Percentiles rank a stretch among this genome's conserved stretches.
Evolutionary conservation across 2,329 filamentous ascomycete genomes (phyloP).

Genomic region (Aureobasidium vineae): DNA sequence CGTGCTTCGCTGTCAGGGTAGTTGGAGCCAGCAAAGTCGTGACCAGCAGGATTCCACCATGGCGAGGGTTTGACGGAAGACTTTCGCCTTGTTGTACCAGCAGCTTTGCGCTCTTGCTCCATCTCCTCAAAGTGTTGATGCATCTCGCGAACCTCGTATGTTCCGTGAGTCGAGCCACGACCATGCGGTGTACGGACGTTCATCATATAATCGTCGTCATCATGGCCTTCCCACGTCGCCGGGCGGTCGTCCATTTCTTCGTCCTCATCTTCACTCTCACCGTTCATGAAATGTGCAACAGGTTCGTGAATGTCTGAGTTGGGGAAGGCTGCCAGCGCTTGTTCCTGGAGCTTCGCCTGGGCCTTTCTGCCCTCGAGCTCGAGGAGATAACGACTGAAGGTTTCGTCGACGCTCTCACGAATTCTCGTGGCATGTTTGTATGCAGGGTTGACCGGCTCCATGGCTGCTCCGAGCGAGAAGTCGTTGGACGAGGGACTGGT

Average conservation of each 20-base stretch:
- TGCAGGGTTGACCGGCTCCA: slow-evolving; percentile 40
- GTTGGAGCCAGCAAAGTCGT: slow-evolving; percentile 27
- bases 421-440: slow-evolving; percentile 56
- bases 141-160: slow-evolving; percentile 79
- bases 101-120: slow-evolving; percentile 51
- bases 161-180: slow-evolving; percentile 61
- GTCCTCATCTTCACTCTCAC: slow-evolving; percentile 46
- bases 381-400: slow-evolving; percentile 72
- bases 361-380: slow-evolving; percentile 76
- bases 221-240: slow-evolving; percentile 39
- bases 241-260: slow-evolving; percentile 41
- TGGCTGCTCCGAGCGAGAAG: slow-evolving; percentile 49
- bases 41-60: slow-evolving; percentile 44
- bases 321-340: slow-evolving; percentile 72
- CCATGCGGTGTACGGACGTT: slow-evolving; percentile 39
- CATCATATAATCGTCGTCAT: slow-evolving; percentile 41
- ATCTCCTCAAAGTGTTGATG: slow-evolving; percentile 70
- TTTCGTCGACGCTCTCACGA: slow-evolving; percentile 69
- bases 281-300: slow-evolving; percentile 69
- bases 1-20: slow-evolving; percentile 47
- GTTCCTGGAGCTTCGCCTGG: slow-evolving; percentile 74
- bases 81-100: slow-evolving; percentile 37
- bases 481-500: slow-evolving; percentile 44
- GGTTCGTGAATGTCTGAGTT: slow-evolving; percentile 67
- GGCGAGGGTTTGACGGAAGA: slow-evolving; percentile 32